Conservation (phyloP, 192 early-diverging fungal genomes). For the Obelidium mucronatum region DNA sequence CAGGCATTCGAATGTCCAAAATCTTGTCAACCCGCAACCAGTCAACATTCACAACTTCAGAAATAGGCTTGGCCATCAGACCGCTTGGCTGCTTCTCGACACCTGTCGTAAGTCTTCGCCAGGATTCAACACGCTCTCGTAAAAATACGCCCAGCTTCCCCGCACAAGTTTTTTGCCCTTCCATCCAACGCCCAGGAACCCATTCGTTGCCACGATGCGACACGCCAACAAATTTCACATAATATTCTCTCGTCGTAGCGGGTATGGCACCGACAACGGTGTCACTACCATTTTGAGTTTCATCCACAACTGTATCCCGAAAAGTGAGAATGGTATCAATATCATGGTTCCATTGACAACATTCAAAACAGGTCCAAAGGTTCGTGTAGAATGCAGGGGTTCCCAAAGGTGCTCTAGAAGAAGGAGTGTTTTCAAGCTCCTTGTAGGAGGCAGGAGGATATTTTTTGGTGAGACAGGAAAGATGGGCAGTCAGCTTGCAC, state of each 20-base stretch:
- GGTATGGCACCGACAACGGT: background rate
- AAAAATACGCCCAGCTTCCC: slow-evolving; percentile 36
- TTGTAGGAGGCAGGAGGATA: background rate
- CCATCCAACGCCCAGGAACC: slow-evolving; percentile 54
- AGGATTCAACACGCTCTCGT: slow-evolving; percentile 31
- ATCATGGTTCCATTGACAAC: slow-evolving; percentile 37
- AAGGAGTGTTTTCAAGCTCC: background rate
- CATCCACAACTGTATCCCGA: slow-evolving; percentile 24
- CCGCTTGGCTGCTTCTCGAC: background rate
- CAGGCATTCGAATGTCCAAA: slow-evolving; percentile 38
- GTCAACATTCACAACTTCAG: slow-evolving; percentile 39
- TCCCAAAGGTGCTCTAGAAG: background rate
- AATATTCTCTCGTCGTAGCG: slow-evolving; percentile 42
- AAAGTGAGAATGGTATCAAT: slow-evolving; percentile 49
- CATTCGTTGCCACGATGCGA: slow-evolving; percentile 52
- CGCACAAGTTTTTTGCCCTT: slow-evolving; percentile 16
- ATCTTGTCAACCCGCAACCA: slow-evolving; percentile 42
- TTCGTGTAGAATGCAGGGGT: slow-evolving; percentile 10
- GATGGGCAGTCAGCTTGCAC: slow-evolving; percentile 21
- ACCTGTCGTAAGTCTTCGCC: background rate
- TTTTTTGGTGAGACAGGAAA: slow-evolving; percentile 22
- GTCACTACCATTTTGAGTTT: background rate
- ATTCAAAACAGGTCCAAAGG: slow-evolving; percentile 51
- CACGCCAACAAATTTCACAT: slow-evolving; percentile 47
- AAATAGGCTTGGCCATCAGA: slow-evolving; percentile 34